A percentile compares a stretch with the other conserved stretches of the same genome.
Conservation (phyloP, 164 flowering plant species). For the Litsea cubeba region DNA sequence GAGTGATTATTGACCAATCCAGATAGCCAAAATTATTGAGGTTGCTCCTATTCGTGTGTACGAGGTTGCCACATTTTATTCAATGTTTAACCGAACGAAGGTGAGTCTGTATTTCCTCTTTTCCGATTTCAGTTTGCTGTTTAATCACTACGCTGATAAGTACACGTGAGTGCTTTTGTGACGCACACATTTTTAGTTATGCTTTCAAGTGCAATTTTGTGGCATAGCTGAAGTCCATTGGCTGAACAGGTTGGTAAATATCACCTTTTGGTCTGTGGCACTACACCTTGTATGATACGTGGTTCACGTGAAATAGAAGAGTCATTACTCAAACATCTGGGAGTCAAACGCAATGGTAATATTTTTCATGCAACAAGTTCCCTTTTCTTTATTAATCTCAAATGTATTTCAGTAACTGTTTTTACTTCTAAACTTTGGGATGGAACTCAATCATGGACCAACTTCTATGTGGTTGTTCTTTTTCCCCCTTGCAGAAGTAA, state of each 20-base stretch:
- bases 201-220: background rate
- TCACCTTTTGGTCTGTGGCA: slow-evolving; percentile 96
- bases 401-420: background rate
- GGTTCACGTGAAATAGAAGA: slow-evolving; percentile 96
- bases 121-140: background rate
- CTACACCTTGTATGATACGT: slow-evolving; percentile 99
- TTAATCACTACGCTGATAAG: background rate
- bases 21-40: slow-evolving; percentile 89
- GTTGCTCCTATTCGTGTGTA: slow-evolving; percentile 99
- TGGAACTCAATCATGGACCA: background rate
- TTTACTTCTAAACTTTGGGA: background rate
- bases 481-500: slow-evolving; percentile 69
- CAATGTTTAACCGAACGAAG: slow-evolving; percentile 95
- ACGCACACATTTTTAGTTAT: background rate
- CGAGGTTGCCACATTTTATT: slow-evolving; percentile 97
- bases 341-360: slow-evolving; percentile 96
- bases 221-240: slow-evolving; percentile 1
- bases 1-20: slow-evolving; percentile 19
- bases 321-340: slow-evolving; percentile 85
- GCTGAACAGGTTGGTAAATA: slow-evolving; percentile 82
- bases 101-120: slow-evolving; percentile 25
- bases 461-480: background rate
- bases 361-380: background rate
- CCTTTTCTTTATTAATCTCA: background rate
- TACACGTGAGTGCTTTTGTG: background rate